These are phyloP conservation scores for Chalciporus sphaerocephalus DNA, from an alignment of 768 basidiomycete species.

Conservation along the genomic window DNA sequence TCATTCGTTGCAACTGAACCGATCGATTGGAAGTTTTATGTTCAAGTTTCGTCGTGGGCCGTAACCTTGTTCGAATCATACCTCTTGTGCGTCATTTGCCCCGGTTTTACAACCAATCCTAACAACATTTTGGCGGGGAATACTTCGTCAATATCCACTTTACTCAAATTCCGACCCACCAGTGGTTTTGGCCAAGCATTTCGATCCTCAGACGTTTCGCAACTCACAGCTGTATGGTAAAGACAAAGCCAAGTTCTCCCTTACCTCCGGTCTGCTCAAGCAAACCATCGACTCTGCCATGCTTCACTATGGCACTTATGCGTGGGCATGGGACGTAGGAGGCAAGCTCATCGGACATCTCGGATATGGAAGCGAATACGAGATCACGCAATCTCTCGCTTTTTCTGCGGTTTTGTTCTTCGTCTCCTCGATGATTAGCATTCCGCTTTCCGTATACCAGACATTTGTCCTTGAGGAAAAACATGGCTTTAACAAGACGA, in stretches of 20 bases:
- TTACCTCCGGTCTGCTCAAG: constrained; percentile 70
- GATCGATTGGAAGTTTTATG: constrained; percentile 78
- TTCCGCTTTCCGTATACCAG: constrained; percentile 77
- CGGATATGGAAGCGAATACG: constrained; percentile 68
- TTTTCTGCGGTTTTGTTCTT: constrained; percentile 69
- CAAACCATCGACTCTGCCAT: constrained; percentile 66
- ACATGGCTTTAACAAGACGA: constrained; percentile 97
- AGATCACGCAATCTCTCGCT: constrained; percentile 82
- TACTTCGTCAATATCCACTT: constrained; percentile 78
- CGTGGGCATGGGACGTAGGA: constrained; percentile 74
- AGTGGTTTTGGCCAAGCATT: constrained; percentile 60
- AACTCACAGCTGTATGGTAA: constrained; percentile 91
- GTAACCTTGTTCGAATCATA: constrained; percentile 86
- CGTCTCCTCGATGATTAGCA: constrained; percentile 58
- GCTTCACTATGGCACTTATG: constrained; percentile 74
- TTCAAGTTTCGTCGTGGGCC: constrained; percentile 72
- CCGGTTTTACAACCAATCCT: background rate
- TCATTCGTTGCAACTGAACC: constrained; percentile 69
- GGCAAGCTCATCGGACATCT: constrained; percentile 45
- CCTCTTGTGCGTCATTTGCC: constrained; percentile 58
- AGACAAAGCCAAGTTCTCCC: constrained; percentile 82
- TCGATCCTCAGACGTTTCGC: constrained; percentile 65
- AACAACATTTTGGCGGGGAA: constrained; percentile 16
- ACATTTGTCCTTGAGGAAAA: constrained; percentile 94
- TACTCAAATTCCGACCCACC: constrained; percentile 77